phyloP scores from a whole-genome alignment of 2,329 filamentous ascomycete species.

The Cytospora chrysosperma region DNA sequence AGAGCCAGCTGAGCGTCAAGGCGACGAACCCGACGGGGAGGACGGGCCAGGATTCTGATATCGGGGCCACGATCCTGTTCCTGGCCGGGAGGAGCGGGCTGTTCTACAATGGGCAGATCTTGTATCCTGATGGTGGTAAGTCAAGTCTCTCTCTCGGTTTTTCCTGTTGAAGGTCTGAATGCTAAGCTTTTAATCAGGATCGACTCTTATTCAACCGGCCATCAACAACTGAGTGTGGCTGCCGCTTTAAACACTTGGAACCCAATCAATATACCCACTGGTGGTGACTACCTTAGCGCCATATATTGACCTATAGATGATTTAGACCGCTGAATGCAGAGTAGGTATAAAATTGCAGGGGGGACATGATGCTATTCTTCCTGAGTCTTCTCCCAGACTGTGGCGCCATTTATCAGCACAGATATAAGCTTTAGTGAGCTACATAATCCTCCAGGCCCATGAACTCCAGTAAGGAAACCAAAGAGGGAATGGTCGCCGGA shows the following conservation, averaged over 20 bases:
- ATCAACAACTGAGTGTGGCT: neutral
- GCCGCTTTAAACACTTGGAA: neutral
- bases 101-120: conserved; percentile 53
- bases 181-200: neutral
- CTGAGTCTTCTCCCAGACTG: no score
- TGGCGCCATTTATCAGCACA: no score
- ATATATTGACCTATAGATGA: no score
- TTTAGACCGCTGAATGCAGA: no score
- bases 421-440: no score
- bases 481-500: neutral
- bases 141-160: neutral
- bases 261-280: neutral
- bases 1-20: conserved; percentile 41
- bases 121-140: conserved; percentile 49
- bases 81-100: conserved; percentile 49
- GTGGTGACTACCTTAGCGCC: neutral
- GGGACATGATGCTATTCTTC: no score
- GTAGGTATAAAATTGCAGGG: no score
- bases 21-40: conserved; percentile 44
- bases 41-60: conserved; percentile 46
- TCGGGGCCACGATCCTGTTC: conserved; percentile 51
- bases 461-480: no score
- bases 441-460: no score
- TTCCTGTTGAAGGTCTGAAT: neutral
- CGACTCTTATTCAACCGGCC: neutral